Evolutionary conservation across 2,329 filamentous ascomycete genomes (phyloP), one percentile per base, ranked within the genome.

Genomic region (Alternaria brassicae): DNA sequence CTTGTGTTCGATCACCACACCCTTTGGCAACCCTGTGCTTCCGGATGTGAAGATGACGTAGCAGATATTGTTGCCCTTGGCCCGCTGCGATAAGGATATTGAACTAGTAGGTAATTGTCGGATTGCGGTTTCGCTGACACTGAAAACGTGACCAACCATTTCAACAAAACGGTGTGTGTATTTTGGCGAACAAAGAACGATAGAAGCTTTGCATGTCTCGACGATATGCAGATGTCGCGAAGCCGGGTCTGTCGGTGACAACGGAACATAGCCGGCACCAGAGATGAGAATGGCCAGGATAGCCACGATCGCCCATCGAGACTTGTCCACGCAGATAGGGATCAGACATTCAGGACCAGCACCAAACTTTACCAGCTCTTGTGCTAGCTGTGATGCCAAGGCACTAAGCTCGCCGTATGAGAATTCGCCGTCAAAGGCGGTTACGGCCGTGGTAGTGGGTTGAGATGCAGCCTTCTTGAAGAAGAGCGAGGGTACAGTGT

Each of bases 281-380:
- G 76, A 68, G 6, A 77, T 65, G n/a, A 78, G 60, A 12, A 79
- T 68, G 4, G 66, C 75, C 62, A 78, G 69, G n/a, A 77, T 73
- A 2, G 72, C 71, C 12, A 78, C 76, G 13, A 77, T 67, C 6
- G 76, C 73, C 74, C 73, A 78, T 6, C 65, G 58, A 4, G 76
- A 78, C 59, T 78, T 79, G 42, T 77, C 73, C 6, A 78, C 53
- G 49, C 76, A 78, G 23, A 75, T 69, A 3, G 74, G 68, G 6
- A 78, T 67, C n/a, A 78, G 63, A 3, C 64, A 65, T 48, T 76
- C 74, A 1, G 74, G 72, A 9, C 72, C 74, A 45, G 73, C 72
- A 27, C 75, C 75, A n/a, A 73, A 56, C 37, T 57, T 57, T 3
- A 72, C 60, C 13, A 79, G 67, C 21, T 71, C 61, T 21, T 72